Conservation (phyloP, 2,329 filamentous ascomycete genomes). For the Fusarium transvaalense region DNA sequence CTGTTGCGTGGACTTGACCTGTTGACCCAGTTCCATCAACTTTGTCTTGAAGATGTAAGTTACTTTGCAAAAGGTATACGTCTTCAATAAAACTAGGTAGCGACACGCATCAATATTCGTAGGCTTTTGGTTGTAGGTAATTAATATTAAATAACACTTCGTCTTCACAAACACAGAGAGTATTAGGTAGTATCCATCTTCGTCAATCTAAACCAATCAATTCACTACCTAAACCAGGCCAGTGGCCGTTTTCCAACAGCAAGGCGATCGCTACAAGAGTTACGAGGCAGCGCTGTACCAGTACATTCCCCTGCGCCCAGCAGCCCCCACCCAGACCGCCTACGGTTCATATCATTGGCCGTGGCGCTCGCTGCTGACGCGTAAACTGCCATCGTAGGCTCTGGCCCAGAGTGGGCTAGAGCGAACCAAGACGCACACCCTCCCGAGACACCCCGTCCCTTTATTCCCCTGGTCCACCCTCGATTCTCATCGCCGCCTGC, state of each 20-base stretch:
- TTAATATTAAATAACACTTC: conserved; percentile 31
- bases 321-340: conserved; percentile 38
- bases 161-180: not conserved
- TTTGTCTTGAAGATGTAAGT: not conserved
- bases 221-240: conserved; percentile 1
- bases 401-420: conserved; percentile 46
- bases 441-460: conserved; percentile 52
- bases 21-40: conserved; percentile 24
- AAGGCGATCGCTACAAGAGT: conserved; percentile 23
- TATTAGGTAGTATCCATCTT: conserved; percentile 8
- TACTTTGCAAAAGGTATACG: conserved; percentile 8
- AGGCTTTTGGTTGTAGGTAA: conserved; percentile 5
- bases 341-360: conserved; percentile 48
- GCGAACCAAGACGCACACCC: conserved; percentile 48
- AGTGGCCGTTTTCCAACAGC: conserved; percentile 15
- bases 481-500: conserved; percentile 47
- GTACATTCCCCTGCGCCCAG: conserved; percentile 48
- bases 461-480: conserved; percentile 53
- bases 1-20: conserved; percentile 35
- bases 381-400: conserved; percentile 53
- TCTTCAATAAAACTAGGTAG: not conserved
- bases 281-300: conserved; percentile 40
- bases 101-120: conserved; percentile 32
- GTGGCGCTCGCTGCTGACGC: conserved; percentile 52
- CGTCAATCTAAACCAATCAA: conserved; percentile 6